Evolutionary conservation across 441 rosid species (phyloP).

Genomic region (Viola pubescens): DNA sequence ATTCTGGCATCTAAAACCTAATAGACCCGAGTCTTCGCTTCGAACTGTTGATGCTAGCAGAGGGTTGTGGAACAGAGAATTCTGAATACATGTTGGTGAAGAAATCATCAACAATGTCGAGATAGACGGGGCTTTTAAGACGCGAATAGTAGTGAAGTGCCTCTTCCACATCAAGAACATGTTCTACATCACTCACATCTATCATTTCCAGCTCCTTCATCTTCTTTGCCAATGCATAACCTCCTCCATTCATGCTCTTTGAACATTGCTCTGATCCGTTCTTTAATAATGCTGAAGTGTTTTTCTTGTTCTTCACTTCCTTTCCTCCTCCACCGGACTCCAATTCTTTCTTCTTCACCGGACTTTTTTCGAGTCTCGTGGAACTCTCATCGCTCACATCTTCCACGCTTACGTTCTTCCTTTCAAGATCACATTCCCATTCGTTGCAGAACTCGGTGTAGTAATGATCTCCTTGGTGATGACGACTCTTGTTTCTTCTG

Average conservation of each 20-base stretch:
- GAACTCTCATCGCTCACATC: conserved; percentile 17
- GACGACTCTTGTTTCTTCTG: conserved; percentile 1
- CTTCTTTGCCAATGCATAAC: conserved; percentile 48
- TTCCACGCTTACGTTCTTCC: conserved; percentile 23
- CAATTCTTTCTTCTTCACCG: conserved; percentile 17
- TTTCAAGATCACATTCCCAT: conserved; percentile 38
- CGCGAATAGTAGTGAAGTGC: conserved; percentile 84
- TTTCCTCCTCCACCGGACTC: conserved; percentile 12
- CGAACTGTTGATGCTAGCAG: conserved; percentile 30
- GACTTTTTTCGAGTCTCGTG: conserved; percentile 14
- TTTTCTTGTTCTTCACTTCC: conserved; percentile 32
- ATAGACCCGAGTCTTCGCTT: conserved; percentile 38
- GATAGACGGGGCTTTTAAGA: conserved; percentile 68
- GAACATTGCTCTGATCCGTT: conserved; percentile 15
- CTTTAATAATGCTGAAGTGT: conserved; percentile 3
- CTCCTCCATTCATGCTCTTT: conserved; percentile 21
- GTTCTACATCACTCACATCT: conserved; percentile 61
- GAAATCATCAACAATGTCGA: conserved; percentile 76
- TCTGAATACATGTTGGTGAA: conserved; percentile 61
- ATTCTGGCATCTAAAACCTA: conserved; percentile 28
- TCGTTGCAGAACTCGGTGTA: conserved; percentile 33
- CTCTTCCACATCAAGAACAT: conserved; percentile 83
- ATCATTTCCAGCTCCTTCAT: conserved; percentile 69
- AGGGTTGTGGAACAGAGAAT: conserved; percentile 39
- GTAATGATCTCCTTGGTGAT: conserved; percentile 27